Conservation (phyloP, 306 rosid genomes). For the Astragalus glycyphyllos region DNA sequence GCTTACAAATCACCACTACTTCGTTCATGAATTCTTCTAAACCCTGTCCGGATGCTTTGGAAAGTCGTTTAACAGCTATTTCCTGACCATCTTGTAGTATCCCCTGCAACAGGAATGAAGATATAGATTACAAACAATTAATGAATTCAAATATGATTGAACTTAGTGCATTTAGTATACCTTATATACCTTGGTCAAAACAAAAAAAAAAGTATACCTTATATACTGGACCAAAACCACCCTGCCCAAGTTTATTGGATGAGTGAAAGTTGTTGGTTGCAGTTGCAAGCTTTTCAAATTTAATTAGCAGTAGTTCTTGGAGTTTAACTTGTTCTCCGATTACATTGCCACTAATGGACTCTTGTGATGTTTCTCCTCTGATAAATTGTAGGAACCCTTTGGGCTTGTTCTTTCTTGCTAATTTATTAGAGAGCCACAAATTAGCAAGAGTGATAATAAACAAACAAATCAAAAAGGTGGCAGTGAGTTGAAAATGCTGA, state of each 20-base stretch:
- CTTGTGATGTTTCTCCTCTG: not conserved
- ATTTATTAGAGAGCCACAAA: not conserved
- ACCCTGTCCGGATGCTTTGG: slow-evolving; percentile 39
- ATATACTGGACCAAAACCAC: slow-evolving; percentile 44
- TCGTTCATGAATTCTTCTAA: slow-evolving; percentile 44
- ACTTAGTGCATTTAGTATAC: slow-evolving; percentile 17
- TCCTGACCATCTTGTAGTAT: slow-evolving; percentile 19
- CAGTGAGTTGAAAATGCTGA: not conserved
- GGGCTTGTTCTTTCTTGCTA: not conserved
- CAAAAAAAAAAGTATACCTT: too few species aligned
- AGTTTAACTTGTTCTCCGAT: slow-evolving; percentile 35
- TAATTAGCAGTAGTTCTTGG: slow-evolving; percentile 18
- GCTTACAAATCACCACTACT: slow-evolving; percentile 26
- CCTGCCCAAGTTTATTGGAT: slow-evolving; percentile 42
- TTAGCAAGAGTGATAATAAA: not conserved
- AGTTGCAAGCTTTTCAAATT: slow-evolving; percentile 20
- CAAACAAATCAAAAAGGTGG: not conserved
- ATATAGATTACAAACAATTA: not conserved
- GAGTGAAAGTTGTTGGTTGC: slow-evolving; percentile 35
- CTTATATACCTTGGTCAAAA: too few species aligned
- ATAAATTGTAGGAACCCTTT: not conserved
- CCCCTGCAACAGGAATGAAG: not conserved
- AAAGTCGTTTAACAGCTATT: slow-evolving; percentile 43
- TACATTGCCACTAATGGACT: not conserved
- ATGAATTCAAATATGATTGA: not conserved